phyloP scores from a whole-genome alignment of 345 rosid species.

The Hypericum androsaemum region DNA sequence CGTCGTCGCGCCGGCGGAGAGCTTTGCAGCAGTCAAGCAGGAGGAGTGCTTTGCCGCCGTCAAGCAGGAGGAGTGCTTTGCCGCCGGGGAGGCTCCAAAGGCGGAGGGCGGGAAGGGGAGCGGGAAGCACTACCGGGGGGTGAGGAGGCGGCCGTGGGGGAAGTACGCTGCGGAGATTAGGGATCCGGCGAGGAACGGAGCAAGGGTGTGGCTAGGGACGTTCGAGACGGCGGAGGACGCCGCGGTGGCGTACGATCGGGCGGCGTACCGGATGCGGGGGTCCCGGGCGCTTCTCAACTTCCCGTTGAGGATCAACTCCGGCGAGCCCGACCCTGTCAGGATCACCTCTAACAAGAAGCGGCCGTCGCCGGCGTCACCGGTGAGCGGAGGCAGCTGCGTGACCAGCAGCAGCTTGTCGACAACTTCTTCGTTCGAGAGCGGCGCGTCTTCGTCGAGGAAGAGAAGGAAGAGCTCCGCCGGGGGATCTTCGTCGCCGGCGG shows the following conservation, averaged over 20 bases:
- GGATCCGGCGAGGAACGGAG: slow-evolving; percentile 96
- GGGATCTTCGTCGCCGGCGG: slow-evolving; percentile 12
- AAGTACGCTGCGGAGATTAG: slow-evolving; percentile 97
- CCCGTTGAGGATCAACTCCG: slow-evolving; percentile 78
- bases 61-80: background rate
- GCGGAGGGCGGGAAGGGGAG: slow-evolving; percentile 26
- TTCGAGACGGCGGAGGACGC: slow-evolving; percentile 98
- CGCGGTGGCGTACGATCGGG: slow-evolving; percentile 89
- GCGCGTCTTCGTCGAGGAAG: slow-evolving; percentile 31
- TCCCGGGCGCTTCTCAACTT: slow-evolving; percentile 85
- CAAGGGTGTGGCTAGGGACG: slow-evolving; percentile 96
- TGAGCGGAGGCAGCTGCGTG: too few species aligned
- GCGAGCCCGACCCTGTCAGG: slow-evolving; percentile 94
- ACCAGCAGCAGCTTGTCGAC: background rate
- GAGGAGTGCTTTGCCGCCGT: slow-evolving; percentile 28
- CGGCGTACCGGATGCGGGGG: slow-evolving; percentile 95
- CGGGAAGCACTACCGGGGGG: slow-evolving; percentile 90
- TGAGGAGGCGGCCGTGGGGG: slow-evolving; percentile 98
- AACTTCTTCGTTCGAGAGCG: slow-evolving; percentile 35
- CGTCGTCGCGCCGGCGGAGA: slow-evolving; percentile 17
- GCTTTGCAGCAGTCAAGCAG: slow-evolving; percentile 24
- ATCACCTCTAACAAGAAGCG: slow-evolving; percentile 56
- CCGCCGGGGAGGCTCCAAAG: background rate
- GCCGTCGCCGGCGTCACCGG: slow-evolving; percentile 36
- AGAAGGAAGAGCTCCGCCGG: slow-evolving; percentile 35